A percentile compares a stretch with the other conserved stretches of the same genome.
Evolutionary conservation across 805 yeast genomes (phyloP).

Genomic region (Brettanomyces sp.): DNA sequence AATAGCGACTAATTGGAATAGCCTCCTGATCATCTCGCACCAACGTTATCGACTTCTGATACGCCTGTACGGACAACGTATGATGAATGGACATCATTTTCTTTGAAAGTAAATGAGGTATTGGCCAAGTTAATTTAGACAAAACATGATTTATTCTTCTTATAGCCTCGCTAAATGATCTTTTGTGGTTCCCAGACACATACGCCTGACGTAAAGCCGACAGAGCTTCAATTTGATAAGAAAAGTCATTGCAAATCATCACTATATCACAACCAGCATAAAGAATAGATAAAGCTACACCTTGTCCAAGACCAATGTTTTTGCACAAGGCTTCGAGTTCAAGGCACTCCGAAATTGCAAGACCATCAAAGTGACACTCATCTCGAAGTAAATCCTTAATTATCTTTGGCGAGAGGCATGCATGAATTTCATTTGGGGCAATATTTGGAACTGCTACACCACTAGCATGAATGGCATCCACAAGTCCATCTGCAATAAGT

Average conservation of each 20-base stretch:
- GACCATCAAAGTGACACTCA: slow-evolving; percentile 45
- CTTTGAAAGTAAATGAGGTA: slow-evolving; percentile 21
- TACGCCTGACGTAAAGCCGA: slow-evolving; percentile 26
- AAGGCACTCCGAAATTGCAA: slow-evolving; percentile 50
- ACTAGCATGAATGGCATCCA: slow-evolving; percentile 52
- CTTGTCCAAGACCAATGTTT: slow-evolving; percentile 59
- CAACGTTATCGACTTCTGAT: slow-evolving; percentile 42
- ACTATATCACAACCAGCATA: slow-evolving; percentile 58
- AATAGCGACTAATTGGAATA: slow-evolving; percentile 37
- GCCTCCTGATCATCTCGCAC: slow-evolving; percentile 44
- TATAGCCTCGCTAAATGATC: slow-evolving; percentile 30
- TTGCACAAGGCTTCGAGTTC: slow-evolving; percentile 56
- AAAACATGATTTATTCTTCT: slow-evolving; percentile 36
- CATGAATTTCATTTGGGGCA: slow-evolving; percentile 52
- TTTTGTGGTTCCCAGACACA: slow-evolving; percentile 31
- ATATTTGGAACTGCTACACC: slow-evolving; percentile 59
- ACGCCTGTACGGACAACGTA: slow-evolving; percentile 34
- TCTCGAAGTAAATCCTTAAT: slow-evolving; percentile 40
- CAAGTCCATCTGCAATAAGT: slow-evolving; percentile 32
- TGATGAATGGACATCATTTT: slow-evolving; percentile 34
- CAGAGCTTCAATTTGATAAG: slow-evolving; percentile 48
- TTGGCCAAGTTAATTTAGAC: slow-evolving; percentile 33
- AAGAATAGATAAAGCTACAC: slow-evolving; percentile 46
- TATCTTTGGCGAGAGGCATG: slow-evolving; percentile 48
- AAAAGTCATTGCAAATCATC: slow-evolving; percentile 49